Conservation (phyloP, 1,139 yeast species). For the Suhomyces anneliseae region DNA sequence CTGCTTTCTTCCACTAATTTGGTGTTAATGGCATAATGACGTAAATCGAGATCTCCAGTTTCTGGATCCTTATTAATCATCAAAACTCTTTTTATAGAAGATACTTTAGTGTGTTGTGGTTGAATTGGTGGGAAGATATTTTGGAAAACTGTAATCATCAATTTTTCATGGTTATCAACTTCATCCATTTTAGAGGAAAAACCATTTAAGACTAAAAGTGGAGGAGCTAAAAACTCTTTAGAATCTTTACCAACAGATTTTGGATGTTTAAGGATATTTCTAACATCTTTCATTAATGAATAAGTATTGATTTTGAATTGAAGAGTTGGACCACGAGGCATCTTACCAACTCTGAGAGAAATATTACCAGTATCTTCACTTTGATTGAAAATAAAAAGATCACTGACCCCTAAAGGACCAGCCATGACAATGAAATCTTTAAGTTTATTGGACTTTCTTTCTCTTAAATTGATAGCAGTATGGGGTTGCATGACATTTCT, state of each 20-base stretch:
- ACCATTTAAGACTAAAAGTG: conserved; percentile 88
- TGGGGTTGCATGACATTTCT: conserved; percentile 95
- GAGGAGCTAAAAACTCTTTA: conserved; percentile 71
- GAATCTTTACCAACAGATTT: conserved; percentile 65
- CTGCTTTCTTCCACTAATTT: conserved; percentile 81
- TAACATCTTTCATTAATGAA: conserved; percentile 83
- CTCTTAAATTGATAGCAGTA: conserved; percentile 85
- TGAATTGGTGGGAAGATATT: conserved; percentile 94
- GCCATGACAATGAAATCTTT: conserved; percentile 95
- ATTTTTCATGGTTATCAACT: conserved; percentile 68
- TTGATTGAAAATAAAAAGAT: conserved; percentile 83
- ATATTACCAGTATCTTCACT: conserved; percentile 76
- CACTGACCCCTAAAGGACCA: conserved; percentile 93
- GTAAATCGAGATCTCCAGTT: conserved; percentile 72
- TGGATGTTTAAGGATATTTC: conserved; percentile 64
- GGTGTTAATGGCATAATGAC: conserved; percentile 91
- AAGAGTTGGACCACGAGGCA: conserved; percentile 94
- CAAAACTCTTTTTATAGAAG: conserved; percentile 78
- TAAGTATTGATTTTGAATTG: conserved; percentile 77
- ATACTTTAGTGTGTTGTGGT: conserved; percentile 74
- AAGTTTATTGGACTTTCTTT: conserved; percentile 80
- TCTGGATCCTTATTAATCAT: conserved; percentile 73
- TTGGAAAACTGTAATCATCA: conserved; percentile 87
- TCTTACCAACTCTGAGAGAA: conserved; percentile 76
- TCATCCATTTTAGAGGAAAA: conserved; percentile 57